A percentile compares a stretch with the other conserved stretches of the same genome.
These are phyloP conservation scores for Stephania japonica DNA, from an alignment of 164 flowering plant genomes.

Conservation along the genomic window DNA sequence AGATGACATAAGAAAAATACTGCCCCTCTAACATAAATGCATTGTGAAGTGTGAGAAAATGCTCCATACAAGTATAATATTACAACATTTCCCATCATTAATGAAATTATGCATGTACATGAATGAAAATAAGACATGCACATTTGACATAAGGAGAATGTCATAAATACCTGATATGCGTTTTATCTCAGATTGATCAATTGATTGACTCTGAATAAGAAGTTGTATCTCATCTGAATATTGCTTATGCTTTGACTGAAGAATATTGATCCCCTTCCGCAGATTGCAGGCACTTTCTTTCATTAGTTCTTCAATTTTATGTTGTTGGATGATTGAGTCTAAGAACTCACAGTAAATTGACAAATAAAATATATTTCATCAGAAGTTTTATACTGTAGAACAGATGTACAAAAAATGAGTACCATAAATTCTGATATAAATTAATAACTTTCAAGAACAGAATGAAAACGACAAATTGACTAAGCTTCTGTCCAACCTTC, in stretches of 20 bases:
- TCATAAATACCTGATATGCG: constrained; percentile 57
- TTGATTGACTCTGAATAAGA: constrained; percentile 35
- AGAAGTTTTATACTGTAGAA: not conserved
- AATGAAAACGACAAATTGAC: not conserved
- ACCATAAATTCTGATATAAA: not conserved
- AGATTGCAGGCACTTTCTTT: constrained; percentile 55
- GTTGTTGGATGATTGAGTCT: constrained; percentile 55
- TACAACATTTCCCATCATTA: not conserved
- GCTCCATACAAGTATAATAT: not conserved
- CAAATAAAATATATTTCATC: constrained; percentile 1
- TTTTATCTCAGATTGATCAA: constrained; percentile 68
- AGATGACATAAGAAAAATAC: no score
- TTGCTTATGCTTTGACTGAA: constrained; percentile 70
- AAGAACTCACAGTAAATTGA: constrained; percentile 17
- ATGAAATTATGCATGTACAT: not conserved
- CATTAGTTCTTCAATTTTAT: constrained; percentile 63
- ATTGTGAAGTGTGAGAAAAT: not conserved
- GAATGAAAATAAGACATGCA: not conserved
- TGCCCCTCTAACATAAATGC: not conserved
- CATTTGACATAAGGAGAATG: not conserved
- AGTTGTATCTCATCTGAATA: constrained; percentile 53
- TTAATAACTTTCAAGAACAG: not conserved
- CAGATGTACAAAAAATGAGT: not conserved
- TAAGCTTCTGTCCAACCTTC: constrained; percentile 56
- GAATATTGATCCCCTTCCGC: constrained; percentile 46